Evolutionary conservation across 495 filamentous ascomycete species (phyloP).

Genomic region (Cryomyces antarcticus): DNA sequence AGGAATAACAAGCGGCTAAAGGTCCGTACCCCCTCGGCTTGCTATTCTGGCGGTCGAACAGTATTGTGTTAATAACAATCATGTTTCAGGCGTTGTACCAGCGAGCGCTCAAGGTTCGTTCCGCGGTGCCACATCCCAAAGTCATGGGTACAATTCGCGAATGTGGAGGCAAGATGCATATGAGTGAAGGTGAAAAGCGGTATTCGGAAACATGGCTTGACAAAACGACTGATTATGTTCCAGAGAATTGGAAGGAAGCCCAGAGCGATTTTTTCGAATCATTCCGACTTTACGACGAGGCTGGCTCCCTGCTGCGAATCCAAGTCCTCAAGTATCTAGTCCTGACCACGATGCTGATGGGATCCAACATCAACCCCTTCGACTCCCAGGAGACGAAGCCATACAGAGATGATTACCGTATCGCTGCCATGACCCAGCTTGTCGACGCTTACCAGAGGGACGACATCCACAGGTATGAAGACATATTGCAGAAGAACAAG

Average conservation of each 20-base stretch:
- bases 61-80: too few species aligned
- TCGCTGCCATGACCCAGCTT: conserved; percentile 89
- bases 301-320: conserved; percentile 85
- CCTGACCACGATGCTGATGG: conserved; percentile 94
- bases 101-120: conserved; percentile 70
- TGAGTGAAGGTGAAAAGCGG: conserved; percentile 51
- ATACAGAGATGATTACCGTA: conserved; percentile 86
- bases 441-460: conserved; percentile 93
- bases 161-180: conserved; percentile 99
- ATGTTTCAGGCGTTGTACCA: conserved; percentile 66
- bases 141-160: conserved; percentile 98
- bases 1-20: conserved; percentile 96
- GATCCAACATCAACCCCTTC: conserved; percentile 98
- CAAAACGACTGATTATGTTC: not conserved
- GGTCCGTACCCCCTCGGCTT: conserved; percentile 16
- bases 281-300: conserved; percentile 97
- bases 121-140: conserved; percentile 91
- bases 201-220: not conserved
- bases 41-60: not conserved
- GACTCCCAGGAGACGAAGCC: conserved; percentile 99
- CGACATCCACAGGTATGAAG: conserved; percentile 82
- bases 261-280: conserved; percentile 97
- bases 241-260: conserved; percentile 92
- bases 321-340: conserved; percentile 96
- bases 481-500: conserved; percentile 65